phyloP scores from a whole-genome alignment of 106 monocot species.

The Gastrodia elata region DNA sequence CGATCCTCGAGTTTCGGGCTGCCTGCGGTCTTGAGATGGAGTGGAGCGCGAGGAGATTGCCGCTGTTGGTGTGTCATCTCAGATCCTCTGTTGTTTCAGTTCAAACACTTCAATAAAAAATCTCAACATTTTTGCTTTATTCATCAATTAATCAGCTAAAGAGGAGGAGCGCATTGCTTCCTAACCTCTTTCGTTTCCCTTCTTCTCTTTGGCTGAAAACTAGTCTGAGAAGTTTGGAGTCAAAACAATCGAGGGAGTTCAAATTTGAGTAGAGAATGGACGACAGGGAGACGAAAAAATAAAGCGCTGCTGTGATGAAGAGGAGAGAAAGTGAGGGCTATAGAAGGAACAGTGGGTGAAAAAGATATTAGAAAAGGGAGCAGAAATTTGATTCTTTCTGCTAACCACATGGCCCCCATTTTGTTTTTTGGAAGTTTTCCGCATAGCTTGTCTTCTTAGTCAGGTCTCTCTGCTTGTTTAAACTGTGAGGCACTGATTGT shows the following conservation, averaged over 20 bases:
- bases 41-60: slow-evolving; percentile 52
- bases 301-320: neutral
- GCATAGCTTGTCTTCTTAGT: no score
- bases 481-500: no score
- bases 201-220: neutral
- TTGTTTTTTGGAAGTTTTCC: no score
- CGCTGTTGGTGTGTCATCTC: slow-evolving; percentile 38
- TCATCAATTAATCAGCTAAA: neutral
- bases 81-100: slow-evolving; percentile 42
- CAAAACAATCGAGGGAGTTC: neutral
- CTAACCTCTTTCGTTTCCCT: neutral
- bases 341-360: neutral
- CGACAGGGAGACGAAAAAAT: neutral
- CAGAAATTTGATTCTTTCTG: slow-evolving; percentile 6
- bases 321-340: neutral
- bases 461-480: no score
- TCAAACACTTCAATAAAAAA: neutral
- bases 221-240: neutral
- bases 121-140: neutral
- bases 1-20: slow-evolving; percentile 37
- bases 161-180: neutral
- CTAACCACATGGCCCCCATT: neutral
- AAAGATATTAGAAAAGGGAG: neutral
- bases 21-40: slow-evolving; percentile 52
- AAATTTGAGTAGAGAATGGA: slow-evolving; percentile 3